Conservation (phyloP, 2,329 filamentous ascomycete species). For the Neofusicoccum laricinum region DNA sequence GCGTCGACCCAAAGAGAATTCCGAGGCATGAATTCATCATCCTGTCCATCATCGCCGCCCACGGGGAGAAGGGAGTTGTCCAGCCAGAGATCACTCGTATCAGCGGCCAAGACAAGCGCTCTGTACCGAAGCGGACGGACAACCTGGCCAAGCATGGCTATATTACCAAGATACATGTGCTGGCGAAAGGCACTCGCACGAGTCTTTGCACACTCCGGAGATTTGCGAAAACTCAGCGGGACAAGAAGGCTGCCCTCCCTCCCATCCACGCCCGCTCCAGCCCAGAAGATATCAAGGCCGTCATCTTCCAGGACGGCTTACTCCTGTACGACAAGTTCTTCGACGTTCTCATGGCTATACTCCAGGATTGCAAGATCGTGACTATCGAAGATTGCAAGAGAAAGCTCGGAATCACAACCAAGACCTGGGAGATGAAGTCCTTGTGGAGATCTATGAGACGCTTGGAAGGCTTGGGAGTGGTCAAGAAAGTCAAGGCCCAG, state of each 20-base stretch:
- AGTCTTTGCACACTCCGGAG: constrained; percentile 55
- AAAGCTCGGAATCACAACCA: constrained; percentile 20
- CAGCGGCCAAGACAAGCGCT: constrained; percentile 64
- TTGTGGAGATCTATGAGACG: constrained; percentile 39
- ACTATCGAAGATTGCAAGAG: constrained; percentile 52
- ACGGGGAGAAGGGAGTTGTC: constrained; percentile 53
- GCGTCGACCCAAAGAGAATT: constrained; percentile 53
- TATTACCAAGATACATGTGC: constrained; percentile 55
- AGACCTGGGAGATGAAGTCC: constrained; percentile 37
- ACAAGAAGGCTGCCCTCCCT: constrained; percentile 20
- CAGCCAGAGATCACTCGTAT: constrained; percentile 55
- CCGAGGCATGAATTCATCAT: constrained; percentile 55
- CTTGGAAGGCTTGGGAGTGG: constrained; percentile 38
- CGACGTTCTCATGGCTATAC: constrained; percentile 45
- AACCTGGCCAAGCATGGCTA: constrained; percentile 57
- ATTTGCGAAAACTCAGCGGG: constrained; percentile 39
- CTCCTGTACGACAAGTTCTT: constrained; percentile 52
- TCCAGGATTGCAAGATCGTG: constrained; percentile 52
- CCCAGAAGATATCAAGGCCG: constrained; percentile 25
- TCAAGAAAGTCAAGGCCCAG: constrained; percentile 38
- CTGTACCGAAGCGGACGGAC: constrained; percentile 61
- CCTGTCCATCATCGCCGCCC: constrained; percentile 57
- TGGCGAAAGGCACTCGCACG: constrained; percentile 49
- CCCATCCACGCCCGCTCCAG: constrained; percentile 5
- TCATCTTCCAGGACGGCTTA: constrained; percentile 35